A percentile compares a stretch with the other conserved stretches of the same genome.
Conservation (phyloP, 768 basidiomycete genomes). For the Suillus brevipes region DNA sequence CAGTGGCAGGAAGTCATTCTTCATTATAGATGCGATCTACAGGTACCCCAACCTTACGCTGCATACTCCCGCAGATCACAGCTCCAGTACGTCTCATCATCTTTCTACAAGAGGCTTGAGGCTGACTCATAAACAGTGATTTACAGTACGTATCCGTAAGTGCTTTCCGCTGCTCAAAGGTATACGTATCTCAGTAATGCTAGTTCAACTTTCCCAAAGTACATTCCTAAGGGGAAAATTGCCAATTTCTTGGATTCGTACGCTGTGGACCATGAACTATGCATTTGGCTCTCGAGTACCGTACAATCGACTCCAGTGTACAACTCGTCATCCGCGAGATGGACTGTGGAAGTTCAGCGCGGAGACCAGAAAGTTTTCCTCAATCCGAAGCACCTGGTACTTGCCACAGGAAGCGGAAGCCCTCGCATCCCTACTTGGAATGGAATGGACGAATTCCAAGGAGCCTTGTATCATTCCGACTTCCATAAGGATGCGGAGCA, state of each 20-base stretch:
- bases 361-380: neutral
- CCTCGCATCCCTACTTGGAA: neutral
- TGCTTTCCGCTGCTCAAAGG: slow-evolving; percentile 41
- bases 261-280: slow-evolving; percentile 51
- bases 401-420: neutral
- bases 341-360: neutral
- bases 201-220: neutral
- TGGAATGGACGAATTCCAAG: slow-evolving; percentile 49
- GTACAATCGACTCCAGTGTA: slow-evolving; percentile 28
- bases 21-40: slow-evolving; percentile 22
- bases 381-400: neutral
- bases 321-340: neutral
- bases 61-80: slow-evolving; percentile 53
- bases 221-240: slow-evolving; percentile 34
- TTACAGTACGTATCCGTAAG: slow-evolving; percentile 48
- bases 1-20: slow-evolving; percentile 45
- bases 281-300: slow-evolving; percentile 52
- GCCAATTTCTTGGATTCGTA: slow-evolving; percentile 62
- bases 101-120: neutral
- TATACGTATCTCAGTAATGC: neutral
- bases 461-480: slow-evolving; percentile 49
- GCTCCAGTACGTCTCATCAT: slow-evolving; percentile 36
- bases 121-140: slow-evolving; percentile 34
- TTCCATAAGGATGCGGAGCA: slow-evolving; percentile 44
- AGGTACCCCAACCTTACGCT: slow-evolving; percentile 15